These are phyloP conservation scores for Fusarium staphyleae DNA, from an alignment of 2,329 filamentous ascomycete genomes.

Conservation along the genomic window DNA sequence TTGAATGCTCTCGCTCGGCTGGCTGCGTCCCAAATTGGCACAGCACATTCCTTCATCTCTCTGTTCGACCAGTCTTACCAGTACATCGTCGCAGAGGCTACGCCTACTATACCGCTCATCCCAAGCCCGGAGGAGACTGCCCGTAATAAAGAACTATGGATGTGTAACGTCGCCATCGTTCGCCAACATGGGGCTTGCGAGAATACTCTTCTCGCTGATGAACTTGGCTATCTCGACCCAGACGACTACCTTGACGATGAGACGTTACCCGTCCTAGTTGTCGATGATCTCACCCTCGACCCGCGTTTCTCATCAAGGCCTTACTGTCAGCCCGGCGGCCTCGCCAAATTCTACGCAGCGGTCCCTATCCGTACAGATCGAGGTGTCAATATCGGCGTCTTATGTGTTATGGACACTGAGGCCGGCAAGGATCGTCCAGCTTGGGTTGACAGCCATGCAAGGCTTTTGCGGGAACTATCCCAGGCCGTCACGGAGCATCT, in stretches of 20 bases:
- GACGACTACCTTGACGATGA: neutral
- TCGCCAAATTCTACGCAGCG: slow-evolving; percentile 50
- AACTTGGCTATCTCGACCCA: neutral
- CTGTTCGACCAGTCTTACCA: slow-evolving; percentile 58
- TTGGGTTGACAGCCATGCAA: slow-evolving; percentile 41
- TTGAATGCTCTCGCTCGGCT: slow-evolving; percentile 60
- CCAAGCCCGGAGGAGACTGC: slow-evolving; percentile 22
- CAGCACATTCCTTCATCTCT: slow-evolving; percentile 54
- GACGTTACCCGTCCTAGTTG: slow-evolving; percentile 44
- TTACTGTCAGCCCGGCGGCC: slow-evolving; percentile 33
- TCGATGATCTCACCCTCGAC: slow-evolving; percentile 46
- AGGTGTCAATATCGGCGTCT: slow-evolving; percentile 53
- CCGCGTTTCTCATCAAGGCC: slow-evolving; percentile 40
- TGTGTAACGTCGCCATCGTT: slow-evolving; percentile 45
- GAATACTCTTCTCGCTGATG: slow-evolving; percentile 31
- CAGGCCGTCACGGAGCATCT: slow-evolving; percentile 48
- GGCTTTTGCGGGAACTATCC: slow-evolving; percentile 40
- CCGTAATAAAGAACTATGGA: slow-evolving; percentile 30
- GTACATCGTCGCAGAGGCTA: slow-evolving; percentile 61
- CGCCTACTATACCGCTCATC: slow-evolving; percentile 49
- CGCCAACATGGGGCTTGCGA: slow-evolving; percentile 43
- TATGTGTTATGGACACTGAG: slow-evolving; percentile 42
- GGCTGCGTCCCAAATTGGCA: slow-evolving; percentile 52
- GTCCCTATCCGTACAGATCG: slow-evolving; percentile 50
- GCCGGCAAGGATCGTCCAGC: neutral